These are phyloP conservation scores for Lonicera japonica DNA, from an alignment of 129 eudicot genomes.

Conservation along the genomic window DNA sequence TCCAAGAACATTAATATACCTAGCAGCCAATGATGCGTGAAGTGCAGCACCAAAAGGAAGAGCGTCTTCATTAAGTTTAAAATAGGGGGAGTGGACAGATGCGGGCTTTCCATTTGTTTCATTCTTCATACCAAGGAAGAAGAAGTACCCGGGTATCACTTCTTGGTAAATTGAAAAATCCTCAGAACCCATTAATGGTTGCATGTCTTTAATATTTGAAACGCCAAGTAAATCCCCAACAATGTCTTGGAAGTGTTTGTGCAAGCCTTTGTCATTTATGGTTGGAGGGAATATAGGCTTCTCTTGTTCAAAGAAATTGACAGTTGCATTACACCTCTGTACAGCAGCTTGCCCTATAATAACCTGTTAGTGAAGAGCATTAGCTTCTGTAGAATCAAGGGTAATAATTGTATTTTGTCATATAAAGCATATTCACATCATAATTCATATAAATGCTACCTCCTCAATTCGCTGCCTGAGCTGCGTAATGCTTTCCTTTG, in stretches of 20 bases:
- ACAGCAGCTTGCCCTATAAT: constrained; percentile 80
- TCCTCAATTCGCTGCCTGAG: constrained; percentile 87
- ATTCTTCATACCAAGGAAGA: constrained; percentile 67
- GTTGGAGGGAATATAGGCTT: constrained; percentile 63
- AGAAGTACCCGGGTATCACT: constrained; percentile 74
- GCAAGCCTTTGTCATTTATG: constrained; percentile 55
- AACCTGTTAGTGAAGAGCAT: constrained; percentile 41
- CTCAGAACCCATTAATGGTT: constrained; percentile 83
- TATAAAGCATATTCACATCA: too few relatives aligned
- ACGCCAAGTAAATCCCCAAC: constrained; percentile 61
- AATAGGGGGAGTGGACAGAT: constrained; percentile 61
- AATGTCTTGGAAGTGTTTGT: constrained; percentile 44
- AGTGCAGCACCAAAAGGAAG: constrained; percentile 91
- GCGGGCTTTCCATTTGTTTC: constrained; percentile 40
- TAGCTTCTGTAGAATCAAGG: too few relatives aligned
- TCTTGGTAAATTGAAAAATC: constrained; percentile 89
- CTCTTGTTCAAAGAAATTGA: constrained; percentile 51
- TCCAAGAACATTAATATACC: constrained; percentile 38
- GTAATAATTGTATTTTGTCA: too few relatives aligned
- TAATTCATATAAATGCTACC: constrained; percentile 44
- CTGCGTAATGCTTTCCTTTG: constrained; percentile 54
- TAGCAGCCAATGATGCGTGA: constrained; percentile 74
- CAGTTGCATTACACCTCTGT: constrained; percentile 87
- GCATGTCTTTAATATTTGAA: constrained; percentile 49
- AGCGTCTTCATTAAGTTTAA: constrained; percentile 57